Conservation (phyloP, 2,329 filamentous ascomycete species). For the Colletotrichum endophyticum region DNA sequence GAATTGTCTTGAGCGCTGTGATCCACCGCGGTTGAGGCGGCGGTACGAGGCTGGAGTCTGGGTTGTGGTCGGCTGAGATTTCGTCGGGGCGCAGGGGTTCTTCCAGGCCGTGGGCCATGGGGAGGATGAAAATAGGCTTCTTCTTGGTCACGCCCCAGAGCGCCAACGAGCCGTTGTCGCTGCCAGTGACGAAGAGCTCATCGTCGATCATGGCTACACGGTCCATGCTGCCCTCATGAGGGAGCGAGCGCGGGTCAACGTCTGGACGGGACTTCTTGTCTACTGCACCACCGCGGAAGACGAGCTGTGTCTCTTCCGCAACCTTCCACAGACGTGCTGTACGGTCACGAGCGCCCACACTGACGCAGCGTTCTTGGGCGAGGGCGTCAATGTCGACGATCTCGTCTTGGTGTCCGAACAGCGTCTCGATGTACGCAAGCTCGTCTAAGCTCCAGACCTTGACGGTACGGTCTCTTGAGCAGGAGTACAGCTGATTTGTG, state of each 20-base stretch:
- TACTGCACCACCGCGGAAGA: conserved; percentile 79
- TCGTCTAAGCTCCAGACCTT: conserved; percentile 96
- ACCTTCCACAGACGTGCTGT: conserved; percentile 97
- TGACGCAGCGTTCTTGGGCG: conserved; percentile 86
- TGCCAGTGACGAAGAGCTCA: conserved; percentile 88
- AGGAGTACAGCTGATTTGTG: conserved; percentile 91
- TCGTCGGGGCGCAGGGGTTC: conserved; percentile 69
- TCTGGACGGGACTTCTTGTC: conserved; percentile 51
- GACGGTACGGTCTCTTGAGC: conserved; percentile 88
- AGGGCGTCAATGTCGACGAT: conserved; percentile 85
- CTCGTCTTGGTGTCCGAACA: conserved; percentile 95
- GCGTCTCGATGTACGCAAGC: conserved; percentile 90
- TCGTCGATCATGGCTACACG: conserved; percentile 89
- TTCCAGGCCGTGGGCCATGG: conserved; percentile 86
- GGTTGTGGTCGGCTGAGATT: conserved; percentile 74
- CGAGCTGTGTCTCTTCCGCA: conserved; percentile 90
- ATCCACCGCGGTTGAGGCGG: conserved; percentile 82
- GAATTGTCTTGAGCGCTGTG: conserved; percentile 84
- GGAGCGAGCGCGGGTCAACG: conserved; percentile 56
- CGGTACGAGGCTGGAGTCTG: conserved; percentile 63
- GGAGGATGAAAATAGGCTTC: conserved; percentile 84
- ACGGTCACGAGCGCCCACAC: conserved; percentile 87
- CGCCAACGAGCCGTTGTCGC: conserved; percentile 85
- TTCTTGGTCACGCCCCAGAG: conserved; percentile 94
- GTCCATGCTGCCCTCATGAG: conserved; percentile 86